Base-by-base conservation (phyloP, 805 yeast genomes). In the Vanderwaltozyma polyspora region DNA sequence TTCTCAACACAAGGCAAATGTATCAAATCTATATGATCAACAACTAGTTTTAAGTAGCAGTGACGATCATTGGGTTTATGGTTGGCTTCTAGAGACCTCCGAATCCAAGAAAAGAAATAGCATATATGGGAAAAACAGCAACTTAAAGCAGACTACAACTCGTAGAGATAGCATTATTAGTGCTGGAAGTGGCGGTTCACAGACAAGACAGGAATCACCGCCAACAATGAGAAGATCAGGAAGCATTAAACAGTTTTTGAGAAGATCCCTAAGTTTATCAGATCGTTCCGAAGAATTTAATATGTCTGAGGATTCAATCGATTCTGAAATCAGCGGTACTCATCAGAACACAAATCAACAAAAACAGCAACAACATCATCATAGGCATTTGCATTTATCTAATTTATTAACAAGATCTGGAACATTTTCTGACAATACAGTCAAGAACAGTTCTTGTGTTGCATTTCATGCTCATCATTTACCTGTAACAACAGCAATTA, bases 11-110 rank as follows among this genome's bases (percentile, higher is more conserved):
- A 66, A 65, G 6, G 94, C 95, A 0, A 47, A 45, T 13, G 19
- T 51, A 12, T 35, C 27, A 7, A 28, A 27, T 13, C 8, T 31
- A 17, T 28, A 32, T 11, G 37, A 34, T 18, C 39, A 41, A 21
- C 46, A 47, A 4, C 29, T 39, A 11, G 75, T 71, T 46, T 66
- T 86, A 5, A 67, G 81, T 6, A 94, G 94, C 0, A 80, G 93
- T 8, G 96, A 87, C 53, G 89, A 87, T 57, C 83, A 81, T 44
- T 76, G 86, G 76, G 72, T 82, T 9, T 86, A 86, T 51, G 59
- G 84, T 6, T 87, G 97, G 97, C 68, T 68, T 35, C 55, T 67
- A n/a, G 59, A 54, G 27, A 54, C 53, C 4, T 53, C 42, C 10
- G 23, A 21, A 8, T 8, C 10, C 7, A 21, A 21, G 10, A 7